phyloP scores from a whole-genome alignment of 78 protist species.

The Thecamonas trahens region DNA sequence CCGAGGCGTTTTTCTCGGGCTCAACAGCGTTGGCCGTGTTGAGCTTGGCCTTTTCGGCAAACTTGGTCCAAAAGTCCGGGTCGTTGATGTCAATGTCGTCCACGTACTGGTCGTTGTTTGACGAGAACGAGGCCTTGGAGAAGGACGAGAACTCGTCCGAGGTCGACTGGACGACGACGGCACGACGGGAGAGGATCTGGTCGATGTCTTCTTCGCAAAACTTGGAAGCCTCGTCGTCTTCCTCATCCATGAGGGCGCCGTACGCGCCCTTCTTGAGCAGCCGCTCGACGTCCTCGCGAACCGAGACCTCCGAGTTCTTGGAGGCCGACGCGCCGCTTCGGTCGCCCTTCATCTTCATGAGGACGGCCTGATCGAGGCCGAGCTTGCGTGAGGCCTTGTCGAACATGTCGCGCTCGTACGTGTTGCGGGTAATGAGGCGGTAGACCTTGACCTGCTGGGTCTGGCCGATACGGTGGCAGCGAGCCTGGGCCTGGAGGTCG shows the following conservation, averaged over 20 bases:
- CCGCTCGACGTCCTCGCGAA: slow-evolving; percentile 30
- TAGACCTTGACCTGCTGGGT: slow-evolving; percentile 76
- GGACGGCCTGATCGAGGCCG: slow-evolving; percentile 71
- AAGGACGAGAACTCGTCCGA: slow-evolving; percentile 15
- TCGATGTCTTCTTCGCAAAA: slow-evolving; percentile 75
- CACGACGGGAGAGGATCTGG: slow-evolving; percentile 37
- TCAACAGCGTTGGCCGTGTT: background rate
- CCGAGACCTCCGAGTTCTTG: background rate
- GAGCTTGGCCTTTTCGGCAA: background rate
- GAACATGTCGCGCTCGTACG: slow-evolving; percentile 76
- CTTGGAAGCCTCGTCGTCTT: slow-evolving; percentile 24
- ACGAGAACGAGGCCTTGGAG: slow-evolving; percentile 51
- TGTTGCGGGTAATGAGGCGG: slow-evolving; percentile 76
- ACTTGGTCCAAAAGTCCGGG: slow-evolving; percentile 67
- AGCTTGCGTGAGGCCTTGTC: slow-evolving; percentile 72
- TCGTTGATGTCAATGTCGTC: slow-evolving; percentile 53
- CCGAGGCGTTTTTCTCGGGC: no score
- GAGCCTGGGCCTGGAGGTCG: slow-evolving; percentile 89
- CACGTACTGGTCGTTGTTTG: background rate
- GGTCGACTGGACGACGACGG: slow-evolving; percentile 20
- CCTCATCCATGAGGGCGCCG: slow-evolving; percentile 31
- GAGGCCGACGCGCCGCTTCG: background rate
- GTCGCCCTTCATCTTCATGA: slow-evolving; percentile 19
- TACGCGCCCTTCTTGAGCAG: slow-evolving; percentile 66
- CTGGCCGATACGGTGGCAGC: slow-evolving; percentile 82